phyloP scores from a whole-genome alignment of 192 early-diverging fungal species.

The Haplosporangium gracile region DNA sequence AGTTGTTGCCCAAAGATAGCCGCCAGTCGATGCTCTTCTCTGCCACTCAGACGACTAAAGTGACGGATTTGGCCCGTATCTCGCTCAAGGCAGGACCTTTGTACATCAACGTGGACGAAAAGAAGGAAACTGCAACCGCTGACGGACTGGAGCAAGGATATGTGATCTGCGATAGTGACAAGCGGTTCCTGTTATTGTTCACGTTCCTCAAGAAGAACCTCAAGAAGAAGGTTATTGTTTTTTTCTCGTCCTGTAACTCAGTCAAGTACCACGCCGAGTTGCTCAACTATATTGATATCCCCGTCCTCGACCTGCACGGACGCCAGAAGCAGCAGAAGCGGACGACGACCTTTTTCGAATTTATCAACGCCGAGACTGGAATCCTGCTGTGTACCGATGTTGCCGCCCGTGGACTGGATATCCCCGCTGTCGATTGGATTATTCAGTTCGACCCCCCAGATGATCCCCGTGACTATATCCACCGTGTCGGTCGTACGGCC shows the following conservation, averaged over 20 bases:
- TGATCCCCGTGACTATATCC: constrained; percentile 98
- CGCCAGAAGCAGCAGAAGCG: constrained; percentile 99
- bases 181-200: constrained; percentile 96
- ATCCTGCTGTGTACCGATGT: constrained; percentile 98
- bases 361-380: constrained; percentile 93
- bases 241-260: constrained; percentile 97
- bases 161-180: constrained; percentile 93
- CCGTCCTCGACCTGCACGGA: constrained; percentile 97
- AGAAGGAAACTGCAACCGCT: constrained; percentile 95
- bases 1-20: constrained; percentile 87
- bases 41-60: constrained; percentile 99
- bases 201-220: constrained; percentile 98
- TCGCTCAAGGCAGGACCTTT: constrained; percentile 96
- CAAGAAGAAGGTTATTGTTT: constrained; percentile 98
- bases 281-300: constrained; percentile 99
- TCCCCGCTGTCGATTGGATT: constrained; percentile 99
- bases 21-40: constrained; percentile 99
- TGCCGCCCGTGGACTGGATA: constrained; percentile 97
- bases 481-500: constrained; percentile 96
- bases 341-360: constrained; percentile 99
- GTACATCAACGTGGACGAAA: constrained; percentile 99
- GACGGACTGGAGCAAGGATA: constrained; percentile 99
- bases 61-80: constrained; percentile 97
- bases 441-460: constrained; percentile 99
- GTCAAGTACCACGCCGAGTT: constrained; percentile 99